phyloP scores from a whole-genome alignment of 805 yeast species.

The Candida alai region DNA sequence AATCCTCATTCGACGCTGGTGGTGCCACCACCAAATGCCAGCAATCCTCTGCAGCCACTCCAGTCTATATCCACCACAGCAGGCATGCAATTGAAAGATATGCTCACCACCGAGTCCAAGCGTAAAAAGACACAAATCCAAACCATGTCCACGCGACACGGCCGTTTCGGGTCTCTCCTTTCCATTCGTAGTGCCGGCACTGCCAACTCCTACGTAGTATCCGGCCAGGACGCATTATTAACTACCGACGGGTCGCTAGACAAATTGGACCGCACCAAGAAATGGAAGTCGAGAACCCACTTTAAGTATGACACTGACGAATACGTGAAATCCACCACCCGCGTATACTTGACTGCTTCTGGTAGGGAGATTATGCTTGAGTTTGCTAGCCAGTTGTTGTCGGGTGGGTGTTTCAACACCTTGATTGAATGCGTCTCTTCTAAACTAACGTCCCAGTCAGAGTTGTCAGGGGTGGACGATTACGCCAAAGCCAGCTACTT shows the following conservation, averaged over 20 bases:
- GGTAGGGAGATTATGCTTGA: conserved; percentile 37
- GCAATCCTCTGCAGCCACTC: conserved; percentile 4
- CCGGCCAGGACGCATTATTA: conserved; percentile 63
- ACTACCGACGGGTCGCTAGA: conserved; percentile 52
- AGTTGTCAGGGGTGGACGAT: conserved; percentile 27
- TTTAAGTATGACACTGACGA: conserved; percentile 42
- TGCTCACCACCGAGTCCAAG: conserved; percentile 59
- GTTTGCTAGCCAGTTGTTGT: conserved; percentile 48
- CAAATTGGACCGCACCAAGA: conserved; percentile 63
- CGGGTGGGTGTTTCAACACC: conserved; percentile 73
- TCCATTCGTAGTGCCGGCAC: conserved; percentile 60
- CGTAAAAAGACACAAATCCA: conserved; percentile 47
- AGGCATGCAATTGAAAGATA: conserved; percentile 42
- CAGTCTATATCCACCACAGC: conserved; percentile 20
- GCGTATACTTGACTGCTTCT: conserved; percentile 26
- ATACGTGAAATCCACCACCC: conserved; percentile 20
- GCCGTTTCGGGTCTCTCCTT: conserved; percentile 83
- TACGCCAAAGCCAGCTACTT: conserved; percentile 47
- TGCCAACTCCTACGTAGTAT: conserved; percentile 54
- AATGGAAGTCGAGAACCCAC: conserved; percentile 48
- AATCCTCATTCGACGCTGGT: conserved; percentile 8
- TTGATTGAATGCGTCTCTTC: conserved; percentile 51
- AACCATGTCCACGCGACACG: conserved; percentile 70
- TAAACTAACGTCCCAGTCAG: conserved; percentile 29
- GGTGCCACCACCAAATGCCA: conserved; percentile 2